Percentiles rank a stretch among this genome's conserved stretches.
Conservation (phyloP, 768 basidiomycete species). For the Phaffia tasmanica region DNA sequence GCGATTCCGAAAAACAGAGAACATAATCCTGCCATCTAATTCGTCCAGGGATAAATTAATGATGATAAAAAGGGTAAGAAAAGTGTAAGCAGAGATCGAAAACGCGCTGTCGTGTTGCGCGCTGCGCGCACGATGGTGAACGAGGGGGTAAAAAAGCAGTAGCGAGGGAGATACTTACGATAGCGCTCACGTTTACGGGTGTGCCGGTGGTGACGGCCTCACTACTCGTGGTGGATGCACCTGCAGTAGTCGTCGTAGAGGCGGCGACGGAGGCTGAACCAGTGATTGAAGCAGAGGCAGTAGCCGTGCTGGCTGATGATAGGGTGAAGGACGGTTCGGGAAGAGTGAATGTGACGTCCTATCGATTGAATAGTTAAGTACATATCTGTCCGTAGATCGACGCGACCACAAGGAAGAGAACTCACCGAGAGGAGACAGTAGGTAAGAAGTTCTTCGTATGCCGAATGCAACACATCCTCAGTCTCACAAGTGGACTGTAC, state of each 20-base stretch:
- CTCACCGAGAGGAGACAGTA: slow-evolving; percentile 5
- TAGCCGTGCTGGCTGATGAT: neutral
- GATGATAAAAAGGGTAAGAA: neutral
- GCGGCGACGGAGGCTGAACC: neutral
- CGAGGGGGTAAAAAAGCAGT: neutral
- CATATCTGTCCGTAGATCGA: too few relatives aligned
- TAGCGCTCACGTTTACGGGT: neutral
- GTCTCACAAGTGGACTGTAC: slow-evolving; percentile 5
- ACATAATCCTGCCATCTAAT: slow-evolving; percentile 8
- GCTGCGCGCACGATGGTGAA: neutral
- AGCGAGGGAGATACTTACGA: neutral
- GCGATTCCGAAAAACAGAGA: slow-evolving; percentile 1
- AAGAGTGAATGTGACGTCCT: slow-evolving; percentile 6
- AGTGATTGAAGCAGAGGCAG: neutral
- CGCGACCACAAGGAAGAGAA: neutral
- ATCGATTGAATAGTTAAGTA: neutral
- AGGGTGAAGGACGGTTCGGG: neutral
- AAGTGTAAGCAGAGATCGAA: neutral
- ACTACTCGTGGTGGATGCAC: neutral
- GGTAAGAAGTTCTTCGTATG: neutral
- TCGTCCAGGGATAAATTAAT: too few relatives aligned
- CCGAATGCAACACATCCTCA: neutral
- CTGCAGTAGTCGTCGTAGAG: neutral
- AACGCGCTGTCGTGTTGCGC: too few relatives aligned
- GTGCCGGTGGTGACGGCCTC: neutral